These are phyloP conservation scores for Teunomyces aglyptinius DNA, from an alignment of 805 yeast species.

Conservation along the genomic window DNA sequence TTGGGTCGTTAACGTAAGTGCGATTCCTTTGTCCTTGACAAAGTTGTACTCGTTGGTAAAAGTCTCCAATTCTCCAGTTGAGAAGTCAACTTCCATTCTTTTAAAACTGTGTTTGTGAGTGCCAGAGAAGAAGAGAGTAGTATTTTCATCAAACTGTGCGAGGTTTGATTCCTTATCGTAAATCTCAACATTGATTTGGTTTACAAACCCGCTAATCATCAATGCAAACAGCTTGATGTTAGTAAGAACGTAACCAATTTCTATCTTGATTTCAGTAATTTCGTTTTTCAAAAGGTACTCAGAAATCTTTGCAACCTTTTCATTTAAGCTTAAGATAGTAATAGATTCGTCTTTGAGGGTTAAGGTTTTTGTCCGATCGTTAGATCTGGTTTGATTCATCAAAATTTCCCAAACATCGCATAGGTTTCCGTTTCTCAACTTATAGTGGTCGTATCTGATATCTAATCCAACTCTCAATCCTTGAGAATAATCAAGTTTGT, in stretches of 20 bases:
- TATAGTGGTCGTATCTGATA: constrained; percentile 59
- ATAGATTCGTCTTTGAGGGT: constrained; percentile 11
- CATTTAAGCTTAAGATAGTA: constrained; percentile 24
- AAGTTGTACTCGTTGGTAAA: constrained; percentile 31
- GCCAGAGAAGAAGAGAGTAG: background rate
- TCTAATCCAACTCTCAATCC: constrained; percentile 69
- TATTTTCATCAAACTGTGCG: background rate
- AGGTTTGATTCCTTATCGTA: constrained; percentile 19
- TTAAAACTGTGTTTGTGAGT: background rate
- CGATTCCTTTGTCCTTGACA: constrained; percentile 38
- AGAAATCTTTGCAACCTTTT: constrained; percentile 21
- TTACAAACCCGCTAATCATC: constrained; percentile 44
- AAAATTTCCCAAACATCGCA: constrained; percentile 68
- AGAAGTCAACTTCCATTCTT: background rate
- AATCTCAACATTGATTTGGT: constrained; percentile 40
- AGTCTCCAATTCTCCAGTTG: constrained; percentile 6
- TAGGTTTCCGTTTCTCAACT: constrained; percentile 70
- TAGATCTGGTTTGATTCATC: constrained; percentile 19
- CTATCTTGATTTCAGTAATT: constrained; percentile 23
- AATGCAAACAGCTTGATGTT: constrained; percentile 35
- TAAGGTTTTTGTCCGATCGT: constrained; percentile 5
- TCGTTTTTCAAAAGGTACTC: constrained; percentile 15
- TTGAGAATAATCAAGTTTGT: constrained; percentile 65
- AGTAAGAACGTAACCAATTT: constrained; percentile 20
- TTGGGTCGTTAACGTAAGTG: constrained; percentile 23